A percentile compares a stretch with the other conserved stretches of the same genome.
phyloP scores from a whole-genome alignment of 352 stramenopile species.

The Pythium utonaiense region DNA sequence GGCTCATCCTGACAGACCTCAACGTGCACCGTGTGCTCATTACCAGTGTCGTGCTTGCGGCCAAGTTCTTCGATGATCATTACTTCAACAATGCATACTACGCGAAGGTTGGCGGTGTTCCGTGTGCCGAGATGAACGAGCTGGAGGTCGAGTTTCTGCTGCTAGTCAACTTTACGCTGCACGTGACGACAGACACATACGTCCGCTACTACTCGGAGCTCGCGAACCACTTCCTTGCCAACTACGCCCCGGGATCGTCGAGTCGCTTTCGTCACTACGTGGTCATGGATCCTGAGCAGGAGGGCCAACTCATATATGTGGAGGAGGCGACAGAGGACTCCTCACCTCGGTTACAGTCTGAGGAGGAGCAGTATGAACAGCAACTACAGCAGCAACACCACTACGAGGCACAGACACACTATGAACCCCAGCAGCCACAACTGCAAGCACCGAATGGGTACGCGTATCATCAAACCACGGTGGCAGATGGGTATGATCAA shows the following conservation, averaged over 20 bases:
- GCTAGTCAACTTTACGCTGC: conserved; percentile 97
- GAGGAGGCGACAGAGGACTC: conserved; percentile 26
- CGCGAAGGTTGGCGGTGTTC: conserved; percentile 93
- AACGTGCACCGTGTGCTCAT: conserved; percentile 99
- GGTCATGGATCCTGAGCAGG: conserved; percentile 49
- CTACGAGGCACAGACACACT: conserved; percentile 3
- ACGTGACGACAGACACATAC: conserved; percentile 91
- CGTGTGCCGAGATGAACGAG: conserved; percentile 95
- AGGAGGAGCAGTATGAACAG: conserved; percentile 21
- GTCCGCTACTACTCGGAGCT: conserved; percentile 91
- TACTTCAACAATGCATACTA: conserved; percentile 99
- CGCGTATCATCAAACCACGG: conserved; percentile 14
- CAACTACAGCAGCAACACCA: conserved; percentile 10
- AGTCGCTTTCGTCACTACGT: conserved; percentile 71
- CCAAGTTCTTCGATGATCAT: conserved; percentile 99
- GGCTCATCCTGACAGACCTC: conserved; percentile 94
- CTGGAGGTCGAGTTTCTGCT: conserved; percentile 98
- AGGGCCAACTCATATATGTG: conserved; percentile 76
- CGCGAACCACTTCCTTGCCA: conserved; percentile 82
- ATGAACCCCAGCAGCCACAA: conserved; percentile 15
- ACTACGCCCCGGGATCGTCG: conserved; percentile 33
- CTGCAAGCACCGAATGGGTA: conserved; percentile 15
- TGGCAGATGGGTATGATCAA: conserved; percentile 4
- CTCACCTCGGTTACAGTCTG: conserved; percentile 27
- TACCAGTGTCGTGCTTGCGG: conserved; percentile 95